These are phyloP conservation scores for Picocystis salinarum DNA, from an alignment of 139 green algal species.

Conservation along the genomic window DNA sequence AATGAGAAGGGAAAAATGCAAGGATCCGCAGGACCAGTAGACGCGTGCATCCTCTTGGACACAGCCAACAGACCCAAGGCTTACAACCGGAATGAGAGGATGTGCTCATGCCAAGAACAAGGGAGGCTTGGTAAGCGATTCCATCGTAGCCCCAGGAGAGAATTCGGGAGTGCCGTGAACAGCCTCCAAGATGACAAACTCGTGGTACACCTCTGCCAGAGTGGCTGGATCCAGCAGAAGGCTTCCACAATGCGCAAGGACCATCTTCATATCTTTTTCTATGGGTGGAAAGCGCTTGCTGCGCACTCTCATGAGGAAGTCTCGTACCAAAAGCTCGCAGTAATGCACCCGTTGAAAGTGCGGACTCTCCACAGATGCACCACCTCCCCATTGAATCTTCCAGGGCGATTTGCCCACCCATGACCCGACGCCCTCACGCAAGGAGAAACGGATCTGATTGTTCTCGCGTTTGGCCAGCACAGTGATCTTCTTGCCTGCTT, in stretches of 20 bases:
- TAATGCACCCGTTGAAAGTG: constrained; percentile 69
- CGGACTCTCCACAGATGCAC: constrained; percentile 58
- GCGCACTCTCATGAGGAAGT: constrained; percentile 47
- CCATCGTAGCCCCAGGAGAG: constrained; percentile 21
- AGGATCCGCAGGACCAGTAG: no score
- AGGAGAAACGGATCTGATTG: constrained; percentile 8
- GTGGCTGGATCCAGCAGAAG: constrained; percentile 41
- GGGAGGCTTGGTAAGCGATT: constrained; percentile 22
- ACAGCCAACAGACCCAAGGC: no score
- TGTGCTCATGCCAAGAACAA: constrained; percentile 8
- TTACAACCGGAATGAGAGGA: no score
- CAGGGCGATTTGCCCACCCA: constrained; percentile 34
- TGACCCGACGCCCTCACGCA: constrained; percentile 28
- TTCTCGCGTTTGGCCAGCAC: constrained; percentile 33
- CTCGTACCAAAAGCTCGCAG: constrained; percentile 48
- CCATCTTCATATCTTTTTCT: constrained; percentile 51
- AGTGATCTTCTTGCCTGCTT: constrained; percentile 22
- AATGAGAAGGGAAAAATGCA: no score
- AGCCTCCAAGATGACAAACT: constrained; percentile 35
- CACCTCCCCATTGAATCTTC: constrained; percentile 59
- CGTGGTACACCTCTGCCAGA: constrained; percentile 28
- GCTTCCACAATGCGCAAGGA: constrained; percentile 47
- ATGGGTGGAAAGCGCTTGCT: constrained; percentile 43
- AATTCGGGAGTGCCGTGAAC: constrained; percentile 26
- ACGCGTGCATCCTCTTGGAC: no score